phyloP scores from a whole-genome alignment of 495 filamentous ascomycete genomes.

The Sphaerosporella brunnea region DNA sequence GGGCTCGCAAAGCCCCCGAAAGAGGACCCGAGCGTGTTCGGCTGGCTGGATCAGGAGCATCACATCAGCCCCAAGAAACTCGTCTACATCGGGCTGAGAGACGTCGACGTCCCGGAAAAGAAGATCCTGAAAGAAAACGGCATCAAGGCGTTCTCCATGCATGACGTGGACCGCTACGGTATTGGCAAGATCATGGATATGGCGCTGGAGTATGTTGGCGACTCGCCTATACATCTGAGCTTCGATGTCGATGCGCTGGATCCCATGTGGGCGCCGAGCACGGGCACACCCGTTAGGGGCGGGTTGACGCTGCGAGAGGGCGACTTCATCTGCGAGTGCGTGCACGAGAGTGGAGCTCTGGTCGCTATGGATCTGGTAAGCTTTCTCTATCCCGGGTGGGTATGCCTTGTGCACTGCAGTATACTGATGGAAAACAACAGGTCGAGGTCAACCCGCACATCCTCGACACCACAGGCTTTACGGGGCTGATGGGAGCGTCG shows the following conservation, averaged over 20 bases:
- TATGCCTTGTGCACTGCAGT: not conserved
- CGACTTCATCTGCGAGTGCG: constrained; percentile 92
- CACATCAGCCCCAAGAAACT: constrained; percentile 59
- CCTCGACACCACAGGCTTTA: constrained; percentile 28
- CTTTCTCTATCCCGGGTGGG: not conserved
- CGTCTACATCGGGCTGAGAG: constrained; percentile 90
- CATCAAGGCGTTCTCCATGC: constrained; percentile 95
- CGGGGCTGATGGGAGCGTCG: constrained; percentile 39
- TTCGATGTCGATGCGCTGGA: constrained; percentile 97
- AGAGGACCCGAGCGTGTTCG: constrained; percentile 61
- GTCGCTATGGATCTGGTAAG: constrained; percentile 76
- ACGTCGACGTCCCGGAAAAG: constrained; percentile 89
- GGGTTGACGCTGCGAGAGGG: constrained; percentile 89
- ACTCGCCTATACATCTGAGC: constrained; percentile 88
- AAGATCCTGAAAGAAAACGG: constrained; percentile 66
- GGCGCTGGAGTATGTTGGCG: constrained; percentile 81
- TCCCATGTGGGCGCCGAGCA: constrained; percentile 85
- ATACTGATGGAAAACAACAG: constrained; percentile 7
- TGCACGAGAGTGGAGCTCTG: constrained; percentile 80
- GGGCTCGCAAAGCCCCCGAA: constrained; percentile 42
- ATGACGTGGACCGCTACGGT: constrained; percentile 89
- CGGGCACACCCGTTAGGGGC: constrained; percentile 88
- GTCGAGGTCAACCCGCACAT: constrained; percentile 84
- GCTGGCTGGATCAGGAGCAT: constrained; percentile 59
- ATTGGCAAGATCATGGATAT: constrained; percentile 96